phyloP scores from a whole-genome alignment of 768 basidiomycete species.

The Porphyrellus cyaneotinctus region DNA sequence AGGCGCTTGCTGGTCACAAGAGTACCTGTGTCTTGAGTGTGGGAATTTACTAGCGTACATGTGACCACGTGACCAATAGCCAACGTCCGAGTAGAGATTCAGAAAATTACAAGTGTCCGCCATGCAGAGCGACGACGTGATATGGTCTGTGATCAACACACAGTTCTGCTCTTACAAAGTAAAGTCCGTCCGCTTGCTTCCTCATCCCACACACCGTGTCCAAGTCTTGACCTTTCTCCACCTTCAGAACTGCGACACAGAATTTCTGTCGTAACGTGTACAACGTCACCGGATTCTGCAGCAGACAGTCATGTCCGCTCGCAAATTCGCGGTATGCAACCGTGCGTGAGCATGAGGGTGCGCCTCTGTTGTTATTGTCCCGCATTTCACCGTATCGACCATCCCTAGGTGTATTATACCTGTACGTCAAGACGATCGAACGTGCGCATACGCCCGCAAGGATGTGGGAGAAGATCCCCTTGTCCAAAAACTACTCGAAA shows the following conservation, averaged over 20 bases:
- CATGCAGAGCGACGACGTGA: conserved; percentile 98
- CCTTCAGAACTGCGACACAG: conserved; percentile 79
- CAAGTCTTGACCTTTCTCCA: conserved; percentile 3
- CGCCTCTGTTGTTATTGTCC: conserved; percentile 4
- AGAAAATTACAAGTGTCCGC: too few relatives aligned
- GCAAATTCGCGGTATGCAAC: conserved; percentile 98
- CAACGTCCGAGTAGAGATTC: too few relatives aligned
- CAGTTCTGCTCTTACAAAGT: conserved; percentile 99
- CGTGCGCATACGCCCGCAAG: conserved; percentile 92
- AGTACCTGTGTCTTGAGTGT: not conserved
- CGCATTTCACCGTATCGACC: not conserved
- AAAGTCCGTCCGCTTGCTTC: conserved; percentile 59
- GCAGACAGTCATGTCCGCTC: conserved; percentile 92
- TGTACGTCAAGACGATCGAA: conserved; percentile 97
- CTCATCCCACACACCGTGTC: not conserved
- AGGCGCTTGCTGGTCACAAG: too few relatives aligned
- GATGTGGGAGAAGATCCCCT: conserved; percentile 96
- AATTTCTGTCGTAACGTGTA: conserved; percentile 99
- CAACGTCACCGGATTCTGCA: conserved; percentile 96
- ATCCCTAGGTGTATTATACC: conserved; percentile 70
- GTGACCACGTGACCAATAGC: conserved; percentile 11
- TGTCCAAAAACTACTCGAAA: conserved; percentile 92
- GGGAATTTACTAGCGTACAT: not conserved
- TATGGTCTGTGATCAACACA: conserved; percentile 92
- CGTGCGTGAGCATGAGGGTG: conserved; percentile 94